Evolutionary conservation across 1,284 basidiomycete genomes (phyloP).

Genomic region (Apiotrichum sp.): DNA sequence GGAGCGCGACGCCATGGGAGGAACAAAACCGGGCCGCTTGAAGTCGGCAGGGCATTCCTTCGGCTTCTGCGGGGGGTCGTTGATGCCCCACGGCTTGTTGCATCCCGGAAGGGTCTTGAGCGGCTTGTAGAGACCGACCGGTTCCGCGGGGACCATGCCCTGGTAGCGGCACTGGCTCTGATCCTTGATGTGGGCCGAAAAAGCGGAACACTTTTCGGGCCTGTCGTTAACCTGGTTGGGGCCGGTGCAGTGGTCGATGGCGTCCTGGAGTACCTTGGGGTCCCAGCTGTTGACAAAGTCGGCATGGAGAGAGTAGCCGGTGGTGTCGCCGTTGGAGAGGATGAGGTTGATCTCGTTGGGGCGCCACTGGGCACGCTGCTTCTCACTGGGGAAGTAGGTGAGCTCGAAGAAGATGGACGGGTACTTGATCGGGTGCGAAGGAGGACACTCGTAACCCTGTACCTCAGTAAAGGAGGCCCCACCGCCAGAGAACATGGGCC

Average conservation of each 20-base stretch:
- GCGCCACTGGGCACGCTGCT: not conserved
- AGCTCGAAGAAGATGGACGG: slow-evolving; percentile 47
- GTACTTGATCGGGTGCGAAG: slow-evolving; percentile 31
- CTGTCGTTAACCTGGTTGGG: no score
- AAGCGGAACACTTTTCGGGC: no score
- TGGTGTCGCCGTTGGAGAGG: slow-evolving; percentile 36
- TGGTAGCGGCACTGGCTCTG: no score
- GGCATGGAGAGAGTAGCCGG: slow-evolving; percentile 33
- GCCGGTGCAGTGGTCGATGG: slow-evolving; percentile 8
- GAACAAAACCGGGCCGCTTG: no score
- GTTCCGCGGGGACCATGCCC: no score
- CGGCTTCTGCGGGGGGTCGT: no score
- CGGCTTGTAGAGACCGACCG: no score
- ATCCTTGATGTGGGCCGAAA: no score
- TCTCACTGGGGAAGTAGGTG: slow-evolving; percentile 16
- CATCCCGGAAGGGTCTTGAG: no score
- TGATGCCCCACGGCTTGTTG: no score
- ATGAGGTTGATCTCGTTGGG: slow-evolving; percentile 19
- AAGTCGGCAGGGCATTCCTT: no score
- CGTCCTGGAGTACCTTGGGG: slow-evolving; percentile 6
- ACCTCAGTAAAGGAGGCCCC: not conserved
- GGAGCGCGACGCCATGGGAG: no score
- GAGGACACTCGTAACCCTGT: slow-evolving; percentile 36
- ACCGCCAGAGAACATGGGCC: slow-evolving; percentile 32
- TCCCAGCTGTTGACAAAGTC: slow-evolving; percentile 33